These are phyloP conservation scores for Chalaropsis thielavioides DNA, from an alignment of 2,329 filamentous ascomycete genomes.

Conservation along the genomic window DNA sequence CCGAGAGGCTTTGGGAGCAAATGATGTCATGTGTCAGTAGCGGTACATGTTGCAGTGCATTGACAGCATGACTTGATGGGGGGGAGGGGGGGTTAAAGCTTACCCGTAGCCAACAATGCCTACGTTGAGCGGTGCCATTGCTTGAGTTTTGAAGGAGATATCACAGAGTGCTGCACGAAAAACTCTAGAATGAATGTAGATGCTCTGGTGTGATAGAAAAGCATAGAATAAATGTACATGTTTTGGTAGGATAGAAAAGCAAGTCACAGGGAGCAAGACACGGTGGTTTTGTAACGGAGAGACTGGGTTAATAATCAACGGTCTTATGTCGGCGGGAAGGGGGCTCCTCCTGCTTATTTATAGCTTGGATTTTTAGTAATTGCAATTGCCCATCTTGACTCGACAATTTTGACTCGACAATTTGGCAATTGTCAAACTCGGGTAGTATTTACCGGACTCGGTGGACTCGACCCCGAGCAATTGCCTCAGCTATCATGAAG, in stretches of 20 bases:
- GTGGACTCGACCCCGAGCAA: background rate
- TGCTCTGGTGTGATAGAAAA: too few relatives aligned
- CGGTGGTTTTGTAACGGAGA: background rate
- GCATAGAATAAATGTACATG: too few relatives aligned
- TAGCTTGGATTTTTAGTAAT: background rate
- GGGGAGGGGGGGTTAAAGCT: constrained; percentile 19
- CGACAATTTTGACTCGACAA: background rate
- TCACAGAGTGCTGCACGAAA: background rate
- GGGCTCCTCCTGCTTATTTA: background rate
- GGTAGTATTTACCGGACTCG: background rate
- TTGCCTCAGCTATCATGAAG: background rate
- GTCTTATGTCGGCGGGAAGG: constrained; percentile 1
- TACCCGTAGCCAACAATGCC: constrained; percentile 40
- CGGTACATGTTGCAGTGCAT: background rate
- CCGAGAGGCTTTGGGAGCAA: constrained; percentile 34
- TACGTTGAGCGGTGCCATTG: constrained; percentile 30
- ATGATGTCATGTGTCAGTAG: constrained; percentile 3
- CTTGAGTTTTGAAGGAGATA: background rate
- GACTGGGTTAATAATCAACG: background rate
- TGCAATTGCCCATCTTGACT: background rate
- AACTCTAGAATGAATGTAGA: too few relatives aligned
- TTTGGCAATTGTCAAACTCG: background rate
- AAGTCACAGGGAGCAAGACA: background rate
- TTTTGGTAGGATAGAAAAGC: too few relatives aligned
- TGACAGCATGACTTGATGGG: background rate